A percentile compares a stretch with the other conserved stretches of the same genome.
These are phyloP conservation scores for Colletotrichum cordylinicola DNA, from an alignment of 2,329 filamentous ascomycete species.

Conservation along the genomic window DNA sequence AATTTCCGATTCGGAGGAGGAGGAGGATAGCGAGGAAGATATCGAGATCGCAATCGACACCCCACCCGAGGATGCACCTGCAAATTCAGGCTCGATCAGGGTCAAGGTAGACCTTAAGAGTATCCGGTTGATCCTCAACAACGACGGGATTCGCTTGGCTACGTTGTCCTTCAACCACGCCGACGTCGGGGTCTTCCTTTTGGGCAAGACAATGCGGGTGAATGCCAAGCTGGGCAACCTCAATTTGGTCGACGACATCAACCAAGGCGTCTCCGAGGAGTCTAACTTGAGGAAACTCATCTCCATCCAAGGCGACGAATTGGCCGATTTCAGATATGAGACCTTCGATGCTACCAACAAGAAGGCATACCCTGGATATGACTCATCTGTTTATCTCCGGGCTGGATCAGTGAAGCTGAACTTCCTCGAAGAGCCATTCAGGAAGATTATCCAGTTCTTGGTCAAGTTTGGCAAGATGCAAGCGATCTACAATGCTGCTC, in stretches of 20 bases:
- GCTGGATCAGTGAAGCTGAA: slow-evolving; percentile 97
- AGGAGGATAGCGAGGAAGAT: slow-evolving; percentile 42
- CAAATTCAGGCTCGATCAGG: slow-evolving; percentile 76
- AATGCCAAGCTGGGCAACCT: slow-evolving; percentile 87
- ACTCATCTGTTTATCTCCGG: slow-evolving; percentile 87
- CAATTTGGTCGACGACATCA: slow-evolving; percentile 90
- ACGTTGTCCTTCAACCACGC: slow-evolving; percentile 93
- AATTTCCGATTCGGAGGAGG: slow-evolving; percentile 37
- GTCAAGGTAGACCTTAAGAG: slow-evolving; percentile 94
- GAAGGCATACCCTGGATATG: slow-evolving; percentile 88
- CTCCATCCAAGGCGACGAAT: slow-evolving; percentile 92
- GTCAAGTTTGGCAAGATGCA: slow-evolving; percentile 99
- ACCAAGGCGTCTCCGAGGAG: slow-evolving; percentile 81
- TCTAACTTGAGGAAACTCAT: slow-evolving; percentile 87
- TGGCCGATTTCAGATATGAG: slow-evolving; percentile 97
- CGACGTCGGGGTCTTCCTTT: slow-evolving; percentile 87
- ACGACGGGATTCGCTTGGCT: slow-evolving; percentile 93
- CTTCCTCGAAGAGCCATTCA: slow-evolving; percentile 95
- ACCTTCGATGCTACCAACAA: slow-evolving; percentile 80
- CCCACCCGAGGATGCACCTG: not conserved
- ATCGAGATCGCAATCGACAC: slow-evolving; percentile 15
- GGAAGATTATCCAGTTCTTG: slow-evolving; percentile 96
- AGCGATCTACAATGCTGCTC: slow-evolving; percentile 95
- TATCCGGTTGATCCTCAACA: slow-evolving; percentile 94
- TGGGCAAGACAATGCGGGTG: slow-evolving; percentile 85